These are phyloP conservation scores for Sporisorium scitamineum DNA, from an alignment of 1,284 basidiomycete species.

Conservation along the genomic window DNA sequence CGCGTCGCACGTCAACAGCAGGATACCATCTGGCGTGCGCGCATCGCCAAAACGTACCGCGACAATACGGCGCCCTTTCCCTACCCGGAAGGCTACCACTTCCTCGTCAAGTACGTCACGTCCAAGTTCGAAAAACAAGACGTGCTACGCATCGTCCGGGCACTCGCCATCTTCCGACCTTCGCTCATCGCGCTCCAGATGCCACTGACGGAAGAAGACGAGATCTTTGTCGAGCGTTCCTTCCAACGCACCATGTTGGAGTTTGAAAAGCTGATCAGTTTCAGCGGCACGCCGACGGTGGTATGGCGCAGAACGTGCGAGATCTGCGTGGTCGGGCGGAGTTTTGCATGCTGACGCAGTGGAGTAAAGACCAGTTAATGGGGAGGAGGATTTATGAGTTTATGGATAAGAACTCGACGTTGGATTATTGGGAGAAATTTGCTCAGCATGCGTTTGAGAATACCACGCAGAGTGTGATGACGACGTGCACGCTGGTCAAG, in stretches of 20 bases:
- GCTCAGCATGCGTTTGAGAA: slow-evolving; percentile 68
- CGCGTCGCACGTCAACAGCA: slow-evolving; percentile 49
- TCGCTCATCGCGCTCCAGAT: slow-evolving; percentile 90
- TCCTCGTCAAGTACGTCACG: slow-evolving; percentile 68
- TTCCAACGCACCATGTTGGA: slow-evolving; percentile 94
- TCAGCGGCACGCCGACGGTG: slow-evolving; percentile 98
- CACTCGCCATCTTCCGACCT: slow-evolving; percentile 92
- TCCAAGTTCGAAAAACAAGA: slow-evolving; percentile 93
- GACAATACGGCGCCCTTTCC: slow-evolving; percentile 62
- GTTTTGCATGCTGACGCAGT: slow-evolving; percentile 86
- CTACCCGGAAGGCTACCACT: slow-evolving; percentile 68
- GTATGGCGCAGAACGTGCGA: slow-evolving; percentile 98
- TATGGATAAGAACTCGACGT: slow-evolving; percentile 65
- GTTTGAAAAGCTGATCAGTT: slow-evolving; percentile 95
- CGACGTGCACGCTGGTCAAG: slow-evolving; percentile 60
- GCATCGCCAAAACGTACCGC: slow-evolving; percentile 64
- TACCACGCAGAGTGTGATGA: slow-evolving; percentile 66
- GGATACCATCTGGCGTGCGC: slow-evolving; percentile 60
- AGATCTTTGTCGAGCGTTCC: slow-evolving; percentile 86
- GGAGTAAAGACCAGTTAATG: slow-evolving; percentile 63
- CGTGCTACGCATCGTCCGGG: slow-evolving; percentile 90
- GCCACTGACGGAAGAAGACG: slow-evolving; percentile 65
- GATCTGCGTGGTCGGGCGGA: slow-evolving; percentile 96
- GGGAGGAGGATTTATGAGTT: slow-evolving; percentile 68
- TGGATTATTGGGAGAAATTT: slow-evolving; percentile 69